Base-by-base conservation (phyloP, 2,329 filamentous ascomycete genomes). In the Sporothrix curviconia region DNA sequence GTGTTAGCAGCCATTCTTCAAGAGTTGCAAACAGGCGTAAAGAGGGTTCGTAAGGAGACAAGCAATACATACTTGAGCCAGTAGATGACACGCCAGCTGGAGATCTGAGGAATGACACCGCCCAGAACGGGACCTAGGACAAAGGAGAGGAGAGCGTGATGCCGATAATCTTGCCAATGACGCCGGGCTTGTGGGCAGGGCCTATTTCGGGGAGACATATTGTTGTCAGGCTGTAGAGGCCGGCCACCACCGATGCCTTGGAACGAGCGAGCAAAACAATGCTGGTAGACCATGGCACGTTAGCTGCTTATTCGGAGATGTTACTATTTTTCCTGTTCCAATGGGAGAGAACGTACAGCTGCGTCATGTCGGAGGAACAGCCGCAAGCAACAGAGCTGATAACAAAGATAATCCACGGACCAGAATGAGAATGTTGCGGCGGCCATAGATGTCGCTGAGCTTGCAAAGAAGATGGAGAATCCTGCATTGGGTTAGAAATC, bases 161-260 rank as follows among this genome's bases (percentile, higher is more conserved):
- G 7, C 80, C 81, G 14, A 83, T 72, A 63, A 82, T 70, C 25
- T 77, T 78, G 2, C 81, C 79, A 42, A 83, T 77, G 15, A 82
- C 65, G 54, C 77, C 76, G 3, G 80, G 79, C 7, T 74, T 75
- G 61, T 79, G 70, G 3, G 72, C 72, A 12, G 79, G 81, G 0
- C 80, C 78, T 52, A 84, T 72, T 60, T 84, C 81, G 28, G 82
- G 73, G 1, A 84, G 72, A 12, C 77, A 75, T 54, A 83, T 79
- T 57, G 84, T 79, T 1, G 79, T 78, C 42, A 85, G 68, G 61
- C 80, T 83, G 66, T 84, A 86, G 24, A 85, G 69, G 0, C 82
- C 82, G 8, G 83, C n/a, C 82, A 2, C 80, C 83, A 0, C 83
- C 82, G 43, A 84, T 75, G 4, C 82, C 82, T 58, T 84, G 82